Base-by-base conservation (phyloP, 257 asterid genomes). In the Sherardia arvensis region DNA sequence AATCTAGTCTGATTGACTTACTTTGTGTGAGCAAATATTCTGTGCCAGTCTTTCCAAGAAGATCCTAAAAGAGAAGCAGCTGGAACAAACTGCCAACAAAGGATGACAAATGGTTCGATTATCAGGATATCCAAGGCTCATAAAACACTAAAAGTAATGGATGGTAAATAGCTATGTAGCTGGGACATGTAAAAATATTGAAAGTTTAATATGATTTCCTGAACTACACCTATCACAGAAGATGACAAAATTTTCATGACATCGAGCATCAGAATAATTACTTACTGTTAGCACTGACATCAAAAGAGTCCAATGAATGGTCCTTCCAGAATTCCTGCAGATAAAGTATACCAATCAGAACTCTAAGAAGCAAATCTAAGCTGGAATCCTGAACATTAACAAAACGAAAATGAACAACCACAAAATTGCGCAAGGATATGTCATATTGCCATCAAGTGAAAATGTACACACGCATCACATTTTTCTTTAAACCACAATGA, bases 241-340 rank as follows among this genome's bases (percentile, higher is more conserved):
- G 20, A 23, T 25, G 1, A 36, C 15, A 29, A n/a, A 21, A 27
- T n/a, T 62, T 55, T 62, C 36, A 51, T 22, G 57, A 61, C 57
- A 54, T 34, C 58, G 34, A 79, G 69, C 26, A 67, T 58, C 49
- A 15, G 36, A 68, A 65, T 33, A 40, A 57, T 32, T 54, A 74
- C 87, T 66, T 80, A 92, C 97, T 32, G 99, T 90, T 58, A 89
- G 65, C 61, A 78, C 80, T 15, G 99, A 90, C 97, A 87, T 87
- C 67, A 93, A 76, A 79, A 92, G 90, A 77, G 96, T 87, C 99
- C 97, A 92, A 65, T 80, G 77, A 66, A 87, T 60, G 54, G 97
- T 89, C 82, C 78, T 78, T 36, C 59, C 29, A 36, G 85, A 80
- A 79, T 85, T 81, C 77, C 97, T 92, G 95, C 29, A 74, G 64